Conservation (phyloP, 768 basidiomycete genomes). For the Lactarius pseudohatsudake region DNA sequence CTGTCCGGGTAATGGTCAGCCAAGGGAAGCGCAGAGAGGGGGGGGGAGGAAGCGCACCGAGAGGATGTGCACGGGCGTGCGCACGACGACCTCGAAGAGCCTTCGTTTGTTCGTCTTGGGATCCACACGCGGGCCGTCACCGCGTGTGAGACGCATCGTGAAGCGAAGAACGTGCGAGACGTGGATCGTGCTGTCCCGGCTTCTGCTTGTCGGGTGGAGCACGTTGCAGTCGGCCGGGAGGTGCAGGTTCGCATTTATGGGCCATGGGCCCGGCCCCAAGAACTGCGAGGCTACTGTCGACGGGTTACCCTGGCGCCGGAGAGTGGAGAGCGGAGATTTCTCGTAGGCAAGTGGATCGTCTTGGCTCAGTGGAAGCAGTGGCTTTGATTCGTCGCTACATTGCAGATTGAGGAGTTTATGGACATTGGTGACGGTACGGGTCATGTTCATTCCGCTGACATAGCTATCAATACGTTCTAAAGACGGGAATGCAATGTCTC, state of each 20-base stretch:
- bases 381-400: slow-evolving; percentile 51
- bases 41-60: slow-evolving; percentile 54
- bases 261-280: slow-evolving; percentile 89
- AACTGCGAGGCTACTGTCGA: slow-evolving; percentile 57
- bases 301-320: slow-evolving; percentile 50
- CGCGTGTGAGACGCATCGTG: slow-evolving; percentile 78
- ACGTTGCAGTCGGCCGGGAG: slow-evolving; percentile 62
- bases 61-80: slow-evolving; percentile 82
- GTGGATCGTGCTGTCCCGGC: slow-evolving; percentile 69
- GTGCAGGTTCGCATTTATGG: slow-evolving; percentile 63
- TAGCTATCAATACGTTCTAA: slow-evolving; percentile 83
- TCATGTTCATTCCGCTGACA: slow-evolving; percentile 62
- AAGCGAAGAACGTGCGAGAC: slow-evolving; percentile 80
- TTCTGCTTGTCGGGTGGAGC: slow-evolving; percentile 79
- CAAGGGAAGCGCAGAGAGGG: background rate
- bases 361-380: slow-evolving; percentile 77
- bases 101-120: slow-evolving; percentile 70
- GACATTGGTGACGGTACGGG: slow-evolving; percentile 64
- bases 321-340: slow-evolving; percentile 62
- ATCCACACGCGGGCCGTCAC: slow-evolving; percentile 65
- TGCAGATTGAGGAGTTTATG: slow-evolving; percentile 64
- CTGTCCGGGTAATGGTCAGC: slow-evolving; percentile 1
- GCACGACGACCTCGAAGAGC: slow-evolving; percentile 83
- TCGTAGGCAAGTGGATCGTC: slow-evolving; percentile 62
- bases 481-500: slow-evolving; percentile 3